Percentiles rank a stretch among this genome's conserved stretches.
Conservation (phyloP, 2,329 filamentous ascomycete genomes). For the Bipolaris sorokiniana region DNA sequence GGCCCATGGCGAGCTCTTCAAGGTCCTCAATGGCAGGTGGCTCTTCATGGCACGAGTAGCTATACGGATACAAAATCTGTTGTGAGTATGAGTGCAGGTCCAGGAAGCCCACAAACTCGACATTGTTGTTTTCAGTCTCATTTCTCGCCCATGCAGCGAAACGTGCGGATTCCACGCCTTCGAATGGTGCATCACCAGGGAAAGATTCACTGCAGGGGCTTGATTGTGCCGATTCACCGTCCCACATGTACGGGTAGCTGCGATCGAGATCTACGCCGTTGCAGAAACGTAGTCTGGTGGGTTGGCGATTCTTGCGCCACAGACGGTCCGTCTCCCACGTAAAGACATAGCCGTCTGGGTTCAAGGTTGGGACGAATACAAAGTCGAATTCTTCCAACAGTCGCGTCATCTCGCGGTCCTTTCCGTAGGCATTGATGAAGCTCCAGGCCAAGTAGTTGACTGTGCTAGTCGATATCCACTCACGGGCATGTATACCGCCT, state of each 20-base stretch:
- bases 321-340: conserved; percentile 90
- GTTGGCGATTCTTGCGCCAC: conserved; percentile 93
- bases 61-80: conserved; percentile 90
- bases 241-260: conserved; percentile 84
- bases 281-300: conserved; percentile 82
- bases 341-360: conserved; percentile 94
- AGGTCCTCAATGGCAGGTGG: conserved; percentile 91
- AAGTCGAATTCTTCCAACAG: conserved; percentile 86
- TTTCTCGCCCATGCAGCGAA: conserved; percentile 85
- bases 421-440: conserved; percentile 82
- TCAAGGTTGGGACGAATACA: conserved; percentile 84
- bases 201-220: conserved; percentile 94
- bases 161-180: conserved; percentile 76
- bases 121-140: conserved; percentile 72
- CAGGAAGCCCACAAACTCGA: conserved; percentile 80
- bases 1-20: conserved; percentile 83
- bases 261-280: conserved; percentile 88
- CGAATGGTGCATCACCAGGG: conserved; percentile 80
- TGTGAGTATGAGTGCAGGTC: conserved; percentile 96
- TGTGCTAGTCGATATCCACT: conserved; percentile 95
- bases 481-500: conserved; percentile 88
- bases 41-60: conserved; percentile 76
- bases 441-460: conserved; percentile 91
- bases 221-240: conserved; percentile 64
- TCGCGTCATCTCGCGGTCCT: conserved; percentile 71